Percentiles rank a stretch among this genome's conserved stretches.
Conservation (phyloP, 331 rosid species). For the Quercus lobata region DNA sequence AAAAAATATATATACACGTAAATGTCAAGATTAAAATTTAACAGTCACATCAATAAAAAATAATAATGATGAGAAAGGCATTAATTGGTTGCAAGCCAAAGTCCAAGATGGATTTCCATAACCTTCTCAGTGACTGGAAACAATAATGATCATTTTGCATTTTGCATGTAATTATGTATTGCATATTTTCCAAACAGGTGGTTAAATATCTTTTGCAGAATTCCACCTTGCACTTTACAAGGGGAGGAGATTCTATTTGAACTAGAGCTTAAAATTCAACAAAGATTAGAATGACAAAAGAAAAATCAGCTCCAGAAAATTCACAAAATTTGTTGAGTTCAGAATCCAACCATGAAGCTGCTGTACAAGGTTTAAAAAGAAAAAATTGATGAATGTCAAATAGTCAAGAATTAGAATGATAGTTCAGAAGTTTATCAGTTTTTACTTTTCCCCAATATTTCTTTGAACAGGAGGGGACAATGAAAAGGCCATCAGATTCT, state of each 20-base stretch:
- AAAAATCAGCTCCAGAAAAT: background rate
- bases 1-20: background rate
- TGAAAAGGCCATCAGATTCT: background rate
- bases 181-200: background rate
- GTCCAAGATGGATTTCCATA: background rate
- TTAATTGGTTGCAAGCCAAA: background rate
- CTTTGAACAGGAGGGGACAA: background rate
- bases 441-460: background rate
- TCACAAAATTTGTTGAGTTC: background rate
- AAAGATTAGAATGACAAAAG: background rate
- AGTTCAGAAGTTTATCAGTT: background rate
- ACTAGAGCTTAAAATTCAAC: background rate
- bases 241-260: no score
- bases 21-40: constrained; percentile 2
- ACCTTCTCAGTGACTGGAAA: background rate
- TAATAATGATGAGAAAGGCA: background rate
- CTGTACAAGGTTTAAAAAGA: background rate
- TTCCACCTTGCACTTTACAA: no score
- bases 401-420: background rate
- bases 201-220: background rate
- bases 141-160: background rate
- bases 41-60: constrained; percentile 1
- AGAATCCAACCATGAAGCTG: background rate
- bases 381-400: background rate
- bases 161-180: background rate